These are phyloP conservation scores for Sporobolomyces phaffii DNA, from an alignment of 768 basidiomycete species.

Conservation along the genomic window DNA sequence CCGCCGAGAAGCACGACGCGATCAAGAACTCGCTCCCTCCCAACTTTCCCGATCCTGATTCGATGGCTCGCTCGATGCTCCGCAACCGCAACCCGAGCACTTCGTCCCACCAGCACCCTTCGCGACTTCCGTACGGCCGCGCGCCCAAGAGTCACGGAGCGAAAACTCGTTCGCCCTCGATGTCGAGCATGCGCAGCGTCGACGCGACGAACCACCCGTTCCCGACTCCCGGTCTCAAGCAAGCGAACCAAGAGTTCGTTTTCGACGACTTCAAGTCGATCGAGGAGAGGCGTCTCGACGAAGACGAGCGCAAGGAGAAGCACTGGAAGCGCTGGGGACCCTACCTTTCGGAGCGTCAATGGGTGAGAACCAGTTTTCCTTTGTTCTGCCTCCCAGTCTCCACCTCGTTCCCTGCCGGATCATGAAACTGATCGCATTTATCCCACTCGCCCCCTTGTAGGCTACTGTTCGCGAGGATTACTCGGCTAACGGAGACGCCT, in stretches of 20 bases:
- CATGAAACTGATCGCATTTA: constrained; percentile 31
- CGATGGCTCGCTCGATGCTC: constrained; percentile 19
- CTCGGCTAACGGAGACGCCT: constrained; percentile 76
- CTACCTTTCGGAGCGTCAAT: constrained; percentile 93
- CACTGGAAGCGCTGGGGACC: constrained; percentile 99
- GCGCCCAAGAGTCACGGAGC: constrained; percentile 1
- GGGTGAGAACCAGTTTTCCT: too few relatives aligned
- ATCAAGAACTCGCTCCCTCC: constrained; percentile 19
- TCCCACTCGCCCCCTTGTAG: constrained; percentile 54
- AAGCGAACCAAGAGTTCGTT: constrained; percentile 31
- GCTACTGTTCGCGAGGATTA: constrained; percentile 98
- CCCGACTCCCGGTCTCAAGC: constrained; percentile 42
- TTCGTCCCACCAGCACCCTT: constrained; percentile 28
- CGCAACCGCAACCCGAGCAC: constrained; percentile 37
- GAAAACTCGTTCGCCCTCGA: constrained; percentile 22
- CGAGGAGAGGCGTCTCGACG: constrained; percentile 73
- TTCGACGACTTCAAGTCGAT: constrained; percentile 60
- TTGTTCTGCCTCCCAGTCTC: neutral
- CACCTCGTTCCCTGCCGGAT: constrained; percentile 12
- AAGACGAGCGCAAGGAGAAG: constrained; percentile 68
- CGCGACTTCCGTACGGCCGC: constrained; percentile 22
- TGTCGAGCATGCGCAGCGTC: constrained; percentile 22
- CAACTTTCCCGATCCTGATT: constrained; percentile 30
- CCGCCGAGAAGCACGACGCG: constrained; percentile 15
- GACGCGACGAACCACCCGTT: constrained; percentile 40